Evolutionary conservation across 176 grass and related monocot species (phyloP).

Genomic region (Cymbopogon citratus): DNA sequence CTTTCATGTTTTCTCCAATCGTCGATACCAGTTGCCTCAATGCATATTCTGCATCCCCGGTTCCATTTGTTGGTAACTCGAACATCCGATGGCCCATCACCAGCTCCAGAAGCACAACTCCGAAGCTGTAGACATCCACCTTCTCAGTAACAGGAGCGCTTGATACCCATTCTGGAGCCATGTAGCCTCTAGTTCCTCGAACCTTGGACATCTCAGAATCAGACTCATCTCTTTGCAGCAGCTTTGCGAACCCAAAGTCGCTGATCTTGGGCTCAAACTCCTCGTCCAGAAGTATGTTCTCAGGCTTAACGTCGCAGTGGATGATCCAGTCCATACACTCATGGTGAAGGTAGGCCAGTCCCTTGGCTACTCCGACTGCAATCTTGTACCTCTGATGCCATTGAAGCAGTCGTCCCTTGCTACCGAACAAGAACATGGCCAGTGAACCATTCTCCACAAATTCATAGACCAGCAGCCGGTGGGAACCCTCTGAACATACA

Average conservation of each 20-base stretch:
- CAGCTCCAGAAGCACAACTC: slow-evolving; percentile 4
- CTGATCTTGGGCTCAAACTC: slow-evolving; percentile 32
- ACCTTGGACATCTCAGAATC: neutral
- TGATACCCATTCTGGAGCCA: slow-evolving; percentile 15
- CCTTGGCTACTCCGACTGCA: slow-evolving; percentile 5
- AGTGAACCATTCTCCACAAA: slow-evolving; percentile 13
- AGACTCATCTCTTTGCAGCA: neutral
- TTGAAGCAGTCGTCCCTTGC: neutral
- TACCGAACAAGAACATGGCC: neutral
- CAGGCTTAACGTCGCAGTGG: slow-evolving; percentile 18
- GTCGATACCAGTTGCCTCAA: neutral
- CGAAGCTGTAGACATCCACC: slow-evolving; percentile 22
- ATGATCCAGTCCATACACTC: slow-evolving; percentile 24
- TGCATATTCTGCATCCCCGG: neutral
- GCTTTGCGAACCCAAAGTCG: slow-evolving; percentile 16
- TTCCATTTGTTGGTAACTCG: neutral
- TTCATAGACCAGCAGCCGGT: slow-evolving; percentile 9
- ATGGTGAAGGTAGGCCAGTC: slow-evolving; percentile 11
- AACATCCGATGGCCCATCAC: neutral
- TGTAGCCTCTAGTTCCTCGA: slow-evolving; percentile 17
- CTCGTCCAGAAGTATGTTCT: slow-evolving; percentile 18
- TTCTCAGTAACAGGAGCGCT: neutral
- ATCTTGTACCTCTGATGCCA: slow-evolving; percentile 25
- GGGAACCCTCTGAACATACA: neutral
- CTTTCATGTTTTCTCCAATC: neutral